Percentiles rank a stretch among this genome's conserved stretches.
These are phyloP conservation scores for Arabidopsis lyrata DNA, from an alignment of 441 rosid genomes.

Conservation along the genomic window DNA sequence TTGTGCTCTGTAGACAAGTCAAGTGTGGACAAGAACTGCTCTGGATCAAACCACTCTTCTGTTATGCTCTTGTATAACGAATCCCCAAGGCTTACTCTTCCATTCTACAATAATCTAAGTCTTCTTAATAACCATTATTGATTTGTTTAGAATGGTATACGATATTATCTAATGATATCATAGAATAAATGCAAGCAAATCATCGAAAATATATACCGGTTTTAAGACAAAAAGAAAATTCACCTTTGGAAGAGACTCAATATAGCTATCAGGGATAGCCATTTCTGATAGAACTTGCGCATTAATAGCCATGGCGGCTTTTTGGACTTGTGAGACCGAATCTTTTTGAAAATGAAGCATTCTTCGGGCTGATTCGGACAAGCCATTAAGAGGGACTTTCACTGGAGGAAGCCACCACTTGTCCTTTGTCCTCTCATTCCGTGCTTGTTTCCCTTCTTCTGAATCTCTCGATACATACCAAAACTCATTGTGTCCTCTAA, in stretches of 20 bases:
- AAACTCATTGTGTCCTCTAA: conserved; percentile 55
- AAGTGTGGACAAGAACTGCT: conserved; percentile 51
- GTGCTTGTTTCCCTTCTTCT: conserved; percentile 59
- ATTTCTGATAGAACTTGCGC: conserved; percentile 93
- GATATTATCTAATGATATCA: neutral
- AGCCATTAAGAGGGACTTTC: conserved; percentile 81
- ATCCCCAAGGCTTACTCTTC: conserved; percentile 61
- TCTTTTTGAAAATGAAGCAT: conserved; percentile 85
- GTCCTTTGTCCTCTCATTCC: conserved; percentile 66
- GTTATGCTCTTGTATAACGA: conserved; percentile 59
- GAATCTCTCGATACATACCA: conserved; percentile 76
- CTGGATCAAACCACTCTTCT: conserved; percentile 59
- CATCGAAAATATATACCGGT: neutral
- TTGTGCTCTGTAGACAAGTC: conserved; percentile 60
- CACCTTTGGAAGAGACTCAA: conserved; percentile 96
- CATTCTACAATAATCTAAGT: conserved; percentile 46
- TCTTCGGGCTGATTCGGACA: conserved; percentile 72
- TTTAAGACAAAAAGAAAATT: neutral
- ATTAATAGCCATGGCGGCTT: conserved; percentile 98
- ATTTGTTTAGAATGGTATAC: neutral
- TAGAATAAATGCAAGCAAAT: neutral
- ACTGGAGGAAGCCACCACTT: conserved; percentile 98
- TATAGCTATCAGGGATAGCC: conserved; percentile 91
- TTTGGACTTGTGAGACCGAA: conserved; percentile 88
- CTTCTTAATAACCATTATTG: neutral